Evolutionary conservation across 176 grass and related monocot species (phyloP).

Genomic region (Musa schizocarpa): DNA sequence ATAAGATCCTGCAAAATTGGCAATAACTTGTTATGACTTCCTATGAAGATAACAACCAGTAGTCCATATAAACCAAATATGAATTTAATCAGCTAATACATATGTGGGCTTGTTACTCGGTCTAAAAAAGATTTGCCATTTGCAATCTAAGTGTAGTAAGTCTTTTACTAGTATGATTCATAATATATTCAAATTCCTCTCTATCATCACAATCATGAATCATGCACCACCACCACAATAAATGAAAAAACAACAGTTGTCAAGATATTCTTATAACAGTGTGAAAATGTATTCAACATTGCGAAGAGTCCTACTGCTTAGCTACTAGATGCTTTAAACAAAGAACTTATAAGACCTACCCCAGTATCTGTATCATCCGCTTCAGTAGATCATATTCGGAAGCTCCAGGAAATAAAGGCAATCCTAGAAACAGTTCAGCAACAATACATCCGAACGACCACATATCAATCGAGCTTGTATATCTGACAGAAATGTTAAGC

Average conservation of each 20-base stretch:
- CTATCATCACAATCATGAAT: background rate
- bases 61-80: too few species aligned
- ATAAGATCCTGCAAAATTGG: too few species aligned
- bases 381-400: constrained; percentile 94
- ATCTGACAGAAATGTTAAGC: constrained; percentile 71
- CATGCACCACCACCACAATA: background rate
- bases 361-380: constrained; percentile 82
- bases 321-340: constrained; percentile 9
- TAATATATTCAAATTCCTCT: background rate
- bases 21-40: too few species aligned
- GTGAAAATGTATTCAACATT: background rate
- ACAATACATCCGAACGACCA: constrained; percentile 98
- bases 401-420: constrained; percentile 94
- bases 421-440: constrained; percentile 81
- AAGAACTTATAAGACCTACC: constrained; percentile 36
- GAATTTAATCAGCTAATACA: too few species aligned
- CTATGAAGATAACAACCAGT: too few species aligned
- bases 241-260: background rate
- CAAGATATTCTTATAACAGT: background rate
- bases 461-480: constrained; percentile 96
- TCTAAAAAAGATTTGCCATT: too few species aligned
- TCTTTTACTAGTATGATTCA: background rate
- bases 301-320: background rate
- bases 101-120: too few species aligned
- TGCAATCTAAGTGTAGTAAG: too few species aligned